Conservation (phyloP, 1,284 basidiomycete species). For the Naganishia sp. region DNA sequence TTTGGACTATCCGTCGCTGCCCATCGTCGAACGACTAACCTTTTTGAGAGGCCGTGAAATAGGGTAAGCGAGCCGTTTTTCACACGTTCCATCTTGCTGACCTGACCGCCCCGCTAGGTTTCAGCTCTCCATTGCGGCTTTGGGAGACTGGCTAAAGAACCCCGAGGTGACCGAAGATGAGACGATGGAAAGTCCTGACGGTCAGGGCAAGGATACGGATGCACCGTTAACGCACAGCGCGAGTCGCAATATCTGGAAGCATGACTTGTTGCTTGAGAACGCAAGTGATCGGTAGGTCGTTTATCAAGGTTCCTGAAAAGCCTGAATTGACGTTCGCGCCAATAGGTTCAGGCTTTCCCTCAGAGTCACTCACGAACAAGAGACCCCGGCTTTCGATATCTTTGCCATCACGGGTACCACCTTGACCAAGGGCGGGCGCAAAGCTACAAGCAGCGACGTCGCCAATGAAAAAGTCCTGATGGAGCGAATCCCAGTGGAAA, state of each 20-base stretch:
- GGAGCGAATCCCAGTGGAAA: neutral
- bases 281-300: constrained; percentile 22
- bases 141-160: constrained; percentile 18
- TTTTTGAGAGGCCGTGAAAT: constrained; percentile 26
- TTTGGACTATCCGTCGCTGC: constrained; percentile 14
- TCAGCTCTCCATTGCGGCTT: neutral
- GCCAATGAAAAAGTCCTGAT: neutral
- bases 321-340: neutral
- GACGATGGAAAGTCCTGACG: neutral
- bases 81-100: neutral
- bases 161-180: constrained; percentile 4
- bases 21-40: constrained; percentile 5
- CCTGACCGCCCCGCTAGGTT: neutral
- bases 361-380: neutral
- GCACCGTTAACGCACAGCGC: neutral
- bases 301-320: too few species aligned
- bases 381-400: constrained; percentile 12
- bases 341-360: constrained; percentile 17
- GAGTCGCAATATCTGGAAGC: constrained; percentile 29
- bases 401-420: constrained; percentile 9
- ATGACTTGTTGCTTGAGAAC: constrained; percentile 27
- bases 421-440: neutral
- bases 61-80: constrained; percentile 16
- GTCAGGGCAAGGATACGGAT: neutral
- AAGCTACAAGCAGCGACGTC: neutral